These are phyloP conservation scores for Candida rishiriensis DNA, from an alignment of 805 yeast species.

Conservation along the genomic window DNA sequence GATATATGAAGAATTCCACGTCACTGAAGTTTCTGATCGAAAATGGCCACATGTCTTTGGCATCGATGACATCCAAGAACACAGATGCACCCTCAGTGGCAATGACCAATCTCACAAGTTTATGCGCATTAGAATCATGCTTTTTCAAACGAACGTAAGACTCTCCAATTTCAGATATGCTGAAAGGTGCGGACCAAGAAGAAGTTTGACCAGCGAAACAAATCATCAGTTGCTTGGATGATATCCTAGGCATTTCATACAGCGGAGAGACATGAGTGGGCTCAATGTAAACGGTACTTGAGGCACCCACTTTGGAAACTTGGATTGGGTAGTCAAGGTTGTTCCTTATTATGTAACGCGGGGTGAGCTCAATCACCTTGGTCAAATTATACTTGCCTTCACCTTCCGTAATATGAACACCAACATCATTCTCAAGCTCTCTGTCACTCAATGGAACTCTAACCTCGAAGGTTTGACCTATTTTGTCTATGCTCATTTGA, in stretches of 20 bases:
- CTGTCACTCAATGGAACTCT: constrained; percentile 42
- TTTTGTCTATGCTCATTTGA: constrained; percentile 80
- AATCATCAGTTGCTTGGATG: constrained; percentile 56
- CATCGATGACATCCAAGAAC: constrained; percentile 69
- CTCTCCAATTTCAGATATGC: constrained; percentile 79
- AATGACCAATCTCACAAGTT: constrained; percentile 66
- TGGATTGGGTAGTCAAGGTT: constrained; percentile 50
- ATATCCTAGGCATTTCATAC: constrained; percentile 54
- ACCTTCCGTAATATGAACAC: constrained; percentile 75
- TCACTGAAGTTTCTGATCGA: constrained; percentile 88
- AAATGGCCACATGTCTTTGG: constrained; percentile 84
- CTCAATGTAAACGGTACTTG: constrained; percentile 41
- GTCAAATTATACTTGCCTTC: constrained; percentile 75
- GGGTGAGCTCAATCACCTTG: constrained; percentile 74
- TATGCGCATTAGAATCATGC: constrained; percentile 56
- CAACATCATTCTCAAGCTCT: constrained; percentile 65
- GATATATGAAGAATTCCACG: constrained; percentile 80
- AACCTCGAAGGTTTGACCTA: constrained; percentile 71
- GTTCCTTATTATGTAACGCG: constrained; percentile 76
- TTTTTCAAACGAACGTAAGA: constrained; percentile 66
- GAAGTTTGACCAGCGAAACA: constrained; percentile 53
- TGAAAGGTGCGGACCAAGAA: constrained; percentile 86
- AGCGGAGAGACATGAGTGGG: constrained; percentile 51
- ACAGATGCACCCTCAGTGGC: constrained; percentile 77
- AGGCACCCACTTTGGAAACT: constrained; percentile 65